These are phyloP conservation scores for Calycina herbarum DNA, from an alignment of 2,329 filamentous ascomycete species.

Conservation along the genomic window DNA sequence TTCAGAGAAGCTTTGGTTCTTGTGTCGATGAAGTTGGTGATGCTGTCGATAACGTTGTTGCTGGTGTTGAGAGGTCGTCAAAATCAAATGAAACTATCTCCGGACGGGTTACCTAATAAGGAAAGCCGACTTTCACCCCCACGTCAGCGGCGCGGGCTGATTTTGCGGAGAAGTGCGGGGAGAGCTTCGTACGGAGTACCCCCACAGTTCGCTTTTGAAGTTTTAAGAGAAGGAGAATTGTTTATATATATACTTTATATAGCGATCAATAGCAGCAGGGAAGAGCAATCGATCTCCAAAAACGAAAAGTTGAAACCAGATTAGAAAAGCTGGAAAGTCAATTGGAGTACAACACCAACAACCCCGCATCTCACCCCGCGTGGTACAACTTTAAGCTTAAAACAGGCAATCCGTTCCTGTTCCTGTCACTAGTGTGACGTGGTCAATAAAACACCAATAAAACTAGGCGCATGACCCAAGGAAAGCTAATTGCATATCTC, in stretches of 20 bases:
- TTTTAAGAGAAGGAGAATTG: not conserved
- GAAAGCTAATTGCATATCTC: not conserved
- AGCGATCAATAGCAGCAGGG: too few species aligned
- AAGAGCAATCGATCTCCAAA: too few species aligned
- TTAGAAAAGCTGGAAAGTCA: not conserved
- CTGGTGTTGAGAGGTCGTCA: not conserved
- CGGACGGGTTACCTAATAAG: not conserved
- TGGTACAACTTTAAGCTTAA: not conserved
- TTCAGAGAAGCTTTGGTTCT: not conserved
- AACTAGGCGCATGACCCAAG: not conserved
- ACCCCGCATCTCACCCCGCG: not conserved
- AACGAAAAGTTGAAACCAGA: not conserved
- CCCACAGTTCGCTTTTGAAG: not conserved
- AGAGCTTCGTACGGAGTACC: not conserved
- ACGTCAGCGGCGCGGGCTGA: not conserved
- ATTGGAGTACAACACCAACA: not conserved
- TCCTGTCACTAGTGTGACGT: not conserved
- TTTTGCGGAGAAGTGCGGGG: not conserved
- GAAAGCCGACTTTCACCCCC: not conserved
- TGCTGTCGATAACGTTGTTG: not conserved
- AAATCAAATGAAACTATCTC: not conserved
- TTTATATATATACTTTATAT: not conserved
- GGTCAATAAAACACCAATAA: not conserved
- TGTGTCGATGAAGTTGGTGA: not conserved
- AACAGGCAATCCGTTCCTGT: not conserved